Evolutionary conservation across 257 asterid species (phyloP).

Genomic region (Primulina eburnea): DNA sequence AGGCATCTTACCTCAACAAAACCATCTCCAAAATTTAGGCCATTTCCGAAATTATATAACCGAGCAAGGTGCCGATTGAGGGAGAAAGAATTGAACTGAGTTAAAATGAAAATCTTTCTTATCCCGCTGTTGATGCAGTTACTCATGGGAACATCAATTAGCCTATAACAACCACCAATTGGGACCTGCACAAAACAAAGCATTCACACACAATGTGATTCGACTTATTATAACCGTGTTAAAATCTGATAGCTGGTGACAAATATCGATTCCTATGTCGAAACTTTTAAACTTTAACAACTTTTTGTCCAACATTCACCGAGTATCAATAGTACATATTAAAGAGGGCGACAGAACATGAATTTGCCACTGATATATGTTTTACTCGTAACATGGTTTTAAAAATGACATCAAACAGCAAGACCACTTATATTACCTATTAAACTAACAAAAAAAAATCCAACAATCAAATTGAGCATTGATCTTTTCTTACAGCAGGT

Average conservation of each 20-base stretch:
- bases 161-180: constrained; percentile 89
- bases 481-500: constrained; percentile 73
- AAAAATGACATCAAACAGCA: constrained; percentile 8
- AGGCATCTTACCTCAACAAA: constrained; percentile 80
- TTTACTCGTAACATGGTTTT: not conserved
- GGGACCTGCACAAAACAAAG: constrained; percentile 60
- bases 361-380: not conserved
- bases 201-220: not conserved
- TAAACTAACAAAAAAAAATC: not conserved
- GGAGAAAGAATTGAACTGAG: constrained; percentile 93
- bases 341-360: not conserved
- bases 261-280: too few relatives aligned
- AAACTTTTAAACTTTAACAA: too few relatives aligned
- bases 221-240: not conserved
- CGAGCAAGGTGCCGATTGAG: constrained; percentile 92
- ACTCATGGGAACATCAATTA: constrained; percentile 94
- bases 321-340: not conserved
- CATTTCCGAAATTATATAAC: constrained; percentile 72
- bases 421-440: not conserved
- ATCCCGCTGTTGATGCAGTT: constrained; percentile 98
- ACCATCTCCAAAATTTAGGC: constrained; percentile 86
- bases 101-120: constrained; percentile 77
- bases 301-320: not conserved
- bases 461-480: not conserved
- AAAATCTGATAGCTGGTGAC: too few relatives aligned